Base-by-base conservation (phyloP, 148 eudicot species). In the Chenopodium formosanum region DNA sequence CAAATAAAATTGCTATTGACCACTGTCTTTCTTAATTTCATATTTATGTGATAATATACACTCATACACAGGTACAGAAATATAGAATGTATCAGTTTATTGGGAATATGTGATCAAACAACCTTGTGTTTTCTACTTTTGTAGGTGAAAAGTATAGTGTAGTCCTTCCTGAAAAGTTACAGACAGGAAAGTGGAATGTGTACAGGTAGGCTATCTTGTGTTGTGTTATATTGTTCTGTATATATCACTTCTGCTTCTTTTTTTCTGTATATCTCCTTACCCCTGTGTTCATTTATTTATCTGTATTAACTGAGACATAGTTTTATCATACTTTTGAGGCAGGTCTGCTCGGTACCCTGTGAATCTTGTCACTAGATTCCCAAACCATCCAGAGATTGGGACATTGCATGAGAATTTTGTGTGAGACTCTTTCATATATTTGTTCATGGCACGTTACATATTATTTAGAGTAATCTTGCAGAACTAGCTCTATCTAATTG, bases 101-200 rank as follows among this genome's bases (percentile, higher is more conserved):
- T 27, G 75, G 47, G 10, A 37, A 9, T 50, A 50, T 50, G 53
- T 50, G 53, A 50, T 50, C 53, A 50, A 50, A 69, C 25, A 46
- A 22, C 34, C 40, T 87, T 44, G 71, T 62, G 52, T 65, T n/a
- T 81, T 58, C 37, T 22, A 72, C 31, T 83, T 60, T 71, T 80
- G 79, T 89, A 95, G 98, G 89, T 86, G 87, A 93, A 81, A 77
- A 84, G 62, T 95, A 91, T 81, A 92, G 98, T 87, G 96, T 91
- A 73, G 85, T 92, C 83, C 96, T 95, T 86, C 98, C 98, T 58
- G 98, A 95, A 82, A 95, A 92, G 89, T 86, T 95, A 88, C 90
- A 95, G 53, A 87, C 89, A 37, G 98, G 97, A 85, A 95, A 93
- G 79, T 95, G 98, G 98, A 92, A 95, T 85, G 98, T 95, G 23